Evolutionary conservation across 768 basidiomycete genomes (phyloP).

Genomic region (Hygrophorus russula): DNA sequence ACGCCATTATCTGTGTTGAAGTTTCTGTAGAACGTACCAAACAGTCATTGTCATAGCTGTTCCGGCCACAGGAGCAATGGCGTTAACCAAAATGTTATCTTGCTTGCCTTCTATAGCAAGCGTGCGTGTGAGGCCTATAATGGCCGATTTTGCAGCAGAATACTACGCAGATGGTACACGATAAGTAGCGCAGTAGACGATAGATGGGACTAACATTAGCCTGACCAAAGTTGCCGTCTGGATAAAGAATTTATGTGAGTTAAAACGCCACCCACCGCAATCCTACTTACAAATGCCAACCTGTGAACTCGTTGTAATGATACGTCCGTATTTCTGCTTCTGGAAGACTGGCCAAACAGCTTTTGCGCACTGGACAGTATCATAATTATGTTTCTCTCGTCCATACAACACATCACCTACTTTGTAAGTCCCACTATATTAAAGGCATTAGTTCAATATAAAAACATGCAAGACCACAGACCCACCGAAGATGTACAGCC

Average conservation of each 20-base stretch:
- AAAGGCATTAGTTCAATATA: conserved; percentile 3
- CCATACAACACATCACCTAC: conserved; percentile 19
- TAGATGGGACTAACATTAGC: conserved; percentile 45
- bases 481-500: conserved; percentile 68
- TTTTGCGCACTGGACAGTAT: conserved; percentile 61
- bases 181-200: conserved; percentile 3
- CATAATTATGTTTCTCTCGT: not conserved
- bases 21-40: conserved; percentile 32
- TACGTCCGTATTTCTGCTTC: conserved; percentile 92
- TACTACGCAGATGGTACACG: conserved; percentile 39
- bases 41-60: conserved; percentile 87
- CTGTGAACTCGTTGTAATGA: conserved; percentile 88
- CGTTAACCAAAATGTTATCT: conserved; percentile 84
- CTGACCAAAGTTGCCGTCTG: conserved; percentile 94
- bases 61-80: conserved; percentile 78
- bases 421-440: conserved; percentile 72
- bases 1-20: not conserved
- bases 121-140: conserved; percentile 83
- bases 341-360: conserved; percentile 97
- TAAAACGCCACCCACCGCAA: not conserved
- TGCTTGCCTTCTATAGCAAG: conserved; percentile 87
- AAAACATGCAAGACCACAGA: not conserved
- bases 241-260: not conserved
- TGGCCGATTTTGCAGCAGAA: conserved; percentile 85
- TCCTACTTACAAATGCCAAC: conserved; percentile 76